Evolutionary conservation across 495 filamentous ascomycete species (phyloP).

Genomic region (Penicillium turbatum): DNA sequence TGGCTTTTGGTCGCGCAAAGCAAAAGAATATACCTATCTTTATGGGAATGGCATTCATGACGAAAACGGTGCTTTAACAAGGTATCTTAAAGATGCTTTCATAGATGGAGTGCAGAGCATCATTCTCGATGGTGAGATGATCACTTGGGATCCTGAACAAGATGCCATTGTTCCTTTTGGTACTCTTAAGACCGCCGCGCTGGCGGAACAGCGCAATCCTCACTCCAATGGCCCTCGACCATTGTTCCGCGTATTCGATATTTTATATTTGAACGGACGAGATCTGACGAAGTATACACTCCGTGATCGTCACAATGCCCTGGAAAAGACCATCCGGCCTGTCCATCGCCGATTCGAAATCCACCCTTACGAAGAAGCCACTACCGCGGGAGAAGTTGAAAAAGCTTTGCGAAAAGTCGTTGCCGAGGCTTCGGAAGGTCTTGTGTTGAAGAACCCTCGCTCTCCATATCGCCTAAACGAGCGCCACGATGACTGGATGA

Average conservation of each 20-base stretch:
- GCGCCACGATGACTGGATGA: conserved; percentile 96
- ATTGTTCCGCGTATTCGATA: conserved; percentile 82
- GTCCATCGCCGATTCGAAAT: conserved; percentile 77
- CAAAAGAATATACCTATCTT: conserved; percentile 94
- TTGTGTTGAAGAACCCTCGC: conserved; percentile 91
- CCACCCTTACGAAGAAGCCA: conserved; percentile 67
- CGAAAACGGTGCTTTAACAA: conserved; percentile 70
- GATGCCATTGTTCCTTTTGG: conserved; percentile 86
- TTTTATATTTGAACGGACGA: conserved; percentile 78
- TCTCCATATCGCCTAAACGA: conserved; percentile 84
- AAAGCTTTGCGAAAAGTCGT: conserved; percentile 74
- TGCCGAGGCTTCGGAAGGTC: conserved; percentile 80
- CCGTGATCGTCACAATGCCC: conserved; percentile 71
- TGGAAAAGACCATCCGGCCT: conserved; percentile 60
- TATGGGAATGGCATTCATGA: conserved; percentile 79
- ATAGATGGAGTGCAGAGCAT: conserved; percentile 71
- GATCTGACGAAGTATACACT: conserved; percentile 78
- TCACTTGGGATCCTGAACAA: conserved; percentile 91
- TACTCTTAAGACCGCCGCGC: conserved; percentile 85
- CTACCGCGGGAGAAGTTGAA: conserved; percentile 67
- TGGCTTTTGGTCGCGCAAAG: conserved; percentile 91
- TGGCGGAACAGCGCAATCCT: conserved; percentile 76
- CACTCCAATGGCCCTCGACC: conserved; percentile 71
- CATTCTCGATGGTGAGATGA: conserved; percentile 97
- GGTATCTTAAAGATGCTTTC: conserved; percentile 77